Base-by-base conservation (phyloP, 179 eudicot species). In the Beta corolliflora region DNA sequence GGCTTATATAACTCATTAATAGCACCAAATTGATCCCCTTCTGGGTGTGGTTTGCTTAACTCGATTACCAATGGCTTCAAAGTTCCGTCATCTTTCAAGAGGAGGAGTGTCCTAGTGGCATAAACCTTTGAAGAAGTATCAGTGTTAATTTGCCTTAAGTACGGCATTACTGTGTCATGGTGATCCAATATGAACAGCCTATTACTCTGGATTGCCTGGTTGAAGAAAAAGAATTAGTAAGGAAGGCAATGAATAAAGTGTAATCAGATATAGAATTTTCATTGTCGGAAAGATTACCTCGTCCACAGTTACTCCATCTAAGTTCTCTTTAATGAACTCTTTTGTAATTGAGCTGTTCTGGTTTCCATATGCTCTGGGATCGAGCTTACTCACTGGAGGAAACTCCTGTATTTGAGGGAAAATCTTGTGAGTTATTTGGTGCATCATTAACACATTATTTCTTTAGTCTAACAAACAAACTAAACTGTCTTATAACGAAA, bases 11-110 rank as follows among this genome's bases (percentile, higher is more conserved):
- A 91, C 85, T 89, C 75, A 79, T 91, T 91, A 23, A 86, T 66
- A 54, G 90, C 90, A 50, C 97, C 95, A 36, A 19, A 81, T 31
- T 85, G n/a, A 77, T 93, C 92, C 25, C 90, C 91, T 7, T 88
- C 84, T 18, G 87, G 80, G 81, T 87, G 88, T 15, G 97, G 97
- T 71, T 81, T 73, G 85, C 98, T 93, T 80, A 94, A 81, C 67
- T 94, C 98, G 18, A 94, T 93, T 7, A 88, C 97, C 71, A 94
- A 64, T 21, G 97, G 98, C 84, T 88, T 94, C 86, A 94, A 81
- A 36, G 91, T 86, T 72, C 98, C 97, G 54, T 91, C 94, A 4
- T 84, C 89, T 79, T 89, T 87, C 70, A 94, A 79, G 81, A 91
- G 90, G 55, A 94, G 91, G 46, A 93, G 81, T 18, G 98, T 93